These are phyloP conservation scores for Botrytis deweyae DNA, from an alignment of 2,329 filamentous ascomycete species.

Conservation along the genomic window DNA sequence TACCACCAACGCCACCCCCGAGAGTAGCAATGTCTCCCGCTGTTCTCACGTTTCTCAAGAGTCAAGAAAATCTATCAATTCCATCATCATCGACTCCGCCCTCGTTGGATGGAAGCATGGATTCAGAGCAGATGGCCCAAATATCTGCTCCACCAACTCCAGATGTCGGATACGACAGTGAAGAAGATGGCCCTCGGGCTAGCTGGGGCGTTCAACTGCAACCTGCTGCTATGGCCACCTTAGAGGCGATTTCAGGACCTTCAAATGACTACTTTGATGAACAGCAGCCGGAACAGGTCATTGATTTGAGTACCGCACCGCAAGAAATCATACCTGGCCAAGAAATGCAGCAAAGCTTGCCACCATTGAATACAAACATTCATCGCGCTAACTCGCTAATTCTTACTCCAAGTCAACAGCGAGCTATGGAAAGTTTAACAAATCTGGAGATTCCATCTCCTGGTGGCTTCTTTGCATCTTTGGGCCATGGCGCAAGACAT, in stretches of 20 bases:
- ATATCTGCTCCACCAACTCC: slow-evolving; percentile 85
- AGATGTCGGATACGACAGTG: slow-evolving; percentile 59
- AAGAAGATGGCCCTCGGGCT: slow-evolving; percentile 63
- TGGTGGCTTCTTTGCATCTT: slow-evolving; percentile 84
- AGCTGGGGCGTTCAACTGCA: slow-evolving; percentile 67
- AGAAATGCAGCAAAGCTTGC: slow-evolving; percentile 55
- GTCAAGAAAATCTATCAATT: slow-evolving; percentile 68
- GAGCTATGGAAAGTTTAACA: slow-evolving; percentile 70
- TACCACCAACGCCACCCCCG: slow-evolving; percentile 62
- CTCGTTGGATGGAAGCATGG: slow-evolving; percentile 79
- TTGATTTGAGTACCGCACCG: slow-evolving; percentile 45
- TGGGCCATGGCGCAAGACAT: slow-evolving; percentile 71
- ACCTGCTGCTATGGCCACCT: slow-evolving; percentile 74
- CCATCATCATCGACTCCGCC: slow-evolving; percentile 79
- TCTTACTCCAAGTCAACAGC: slow-evolving; percentile 51
- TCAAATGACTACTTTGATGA: slow-evolving; percentile 62
- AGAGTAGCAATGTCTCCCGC: slow-evolving; percentile 75
- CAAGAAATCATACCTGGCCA: slow-evolving; percentile 42
- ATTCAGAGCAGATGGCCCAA: slow-evolving; percentile 80
- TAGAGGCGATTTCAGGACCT: slow-evolving; percentile 67
- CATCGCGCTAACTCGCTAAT: slow-evolving; percentile 42
- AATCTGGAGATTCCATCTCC: slow-evolving; percentile 87
- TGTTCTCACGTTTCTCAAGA: slow-evolving; percentile 69
- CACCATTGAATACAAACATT: slow-evolving; percentile 49
- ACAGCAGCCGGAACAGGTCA: slow-evolving; percentile 54